Base-by-base conservation (phyloP, 495 filamentous ascomycete genomes). In the Stereocaulon alpinum region DNA sequence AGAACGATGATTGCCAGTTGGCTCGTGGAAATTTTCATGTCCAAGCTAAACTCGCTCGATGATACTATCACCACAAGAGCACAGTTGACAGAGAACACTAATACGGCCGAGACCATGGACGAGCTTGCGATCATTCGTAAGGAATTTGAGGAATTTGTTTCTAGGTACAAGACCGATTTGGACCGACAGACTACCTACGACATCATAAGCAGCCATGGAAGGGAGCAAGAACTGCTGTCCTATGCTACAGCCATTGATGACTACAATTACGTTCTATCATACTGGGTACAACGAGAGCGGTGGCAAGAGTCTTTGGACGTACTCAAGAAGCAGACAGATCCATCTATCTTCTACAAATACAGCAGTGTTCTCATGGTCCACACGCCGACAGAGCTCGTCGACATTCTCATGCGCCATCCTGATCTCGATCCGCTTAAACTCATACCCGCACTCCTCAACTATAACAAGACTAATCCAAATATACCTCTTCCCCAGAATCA, bases 1-100 rank as follows among this genome's bases (percentile, higher is more conserved):
- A 74, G 93, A 55, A 84, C 86, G 40, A 95, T 98, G 91, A 85
- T 96, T 57, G 87, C 93, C 27, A 90, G 85, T 65, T 98, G 93
- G 93, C 81, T 98, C 53, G 77, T 96, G 18, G 93, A 98, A 64
- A 77, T 96, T 7, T 97, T 93, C 71, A 98, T 98, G 93, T 87
- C 89, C 3, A 96, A 96, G 72, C 77, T 97, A 34, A 96, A 97
- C 66, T 85, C 86, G 4, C 82, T 98, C 0, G 94, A 97, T 67
- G 93, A 98, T 69, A 89, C 88, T 15, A 89, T 97, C 54, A 85
- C 89, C 40, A 95, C 94, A 0, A 87, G 91, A 63, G 89, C 89
- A 1, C 89, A 95, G 63, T 73, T 95, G 41, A 81, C 83, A 4
- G 86, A 88, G 61, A 83, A 80, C 24, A 75, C 82, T 20, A 87